phyloP scores from a whole-genome alignment of 441 rosid genomes.

The Croton laevigatus region DNA sequence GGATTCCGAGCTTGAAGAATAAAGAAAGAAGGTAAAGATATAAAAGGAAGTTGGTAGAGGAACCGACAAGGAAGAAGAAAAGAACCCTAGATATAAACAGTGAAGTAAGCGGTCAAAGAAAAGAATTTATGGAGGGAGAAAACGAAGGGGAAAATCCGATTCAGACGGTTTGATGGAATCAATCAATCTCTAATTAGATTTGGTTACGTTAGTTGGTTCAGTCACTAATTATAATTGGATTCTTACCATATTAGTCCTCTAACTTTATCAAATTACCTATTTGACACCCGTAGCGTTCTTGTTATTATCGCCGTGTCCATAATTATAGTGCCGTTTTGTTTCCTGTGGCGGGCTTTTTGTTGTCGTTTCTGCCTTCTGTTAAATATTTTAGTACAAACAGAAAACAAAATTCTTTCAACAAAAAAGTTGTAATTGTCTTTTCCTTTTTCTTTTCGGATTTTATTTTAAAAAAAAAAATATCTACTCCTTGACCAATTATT shows the following conservation, averaged over 20 bases:
- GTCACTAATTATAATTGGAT: background rate
- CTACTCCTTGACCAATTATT: no score
- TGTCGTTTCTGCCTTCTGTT: background rate
- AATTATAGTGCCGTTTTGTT: background rate
- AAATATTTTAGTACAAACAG: background rate
- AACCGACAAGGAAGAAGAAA: constrained; percentile 19
- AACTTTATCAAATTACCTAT: background rate
- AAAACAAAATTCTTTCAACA: no score
- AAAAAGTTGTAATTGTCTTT: no score
- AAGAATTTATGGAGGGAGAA: constrained; percentile 31
- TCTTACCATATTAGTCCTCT: background rate
- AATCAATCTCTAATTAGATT: background rate
- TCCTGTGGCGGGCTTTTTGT: background rate
- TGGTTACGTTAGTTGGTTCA: background rate
- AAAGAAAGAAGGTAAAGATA: background rate
- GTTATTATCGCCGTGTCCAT: background rate
- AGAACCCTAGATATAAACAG: constrained; percentile 33
- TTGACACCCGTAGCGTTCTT: background rate
- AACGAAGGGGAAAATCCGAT: constrained; percentile 38
- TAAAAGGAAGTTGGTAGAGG: background rate
- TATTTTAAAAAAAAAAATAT: no score
- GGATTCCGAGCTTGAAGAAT: constrained; percentile 2
- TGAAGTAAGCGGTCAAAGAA: constrained; percentile 41
- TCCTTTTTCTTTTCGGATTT: no score
- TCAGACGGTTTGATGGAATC: constrained; percentile 38